Base-by-base conservation (phyloP, 2,329 filamentous ascomycete species). In the Pseudogymnoascus sp. region DNA sequence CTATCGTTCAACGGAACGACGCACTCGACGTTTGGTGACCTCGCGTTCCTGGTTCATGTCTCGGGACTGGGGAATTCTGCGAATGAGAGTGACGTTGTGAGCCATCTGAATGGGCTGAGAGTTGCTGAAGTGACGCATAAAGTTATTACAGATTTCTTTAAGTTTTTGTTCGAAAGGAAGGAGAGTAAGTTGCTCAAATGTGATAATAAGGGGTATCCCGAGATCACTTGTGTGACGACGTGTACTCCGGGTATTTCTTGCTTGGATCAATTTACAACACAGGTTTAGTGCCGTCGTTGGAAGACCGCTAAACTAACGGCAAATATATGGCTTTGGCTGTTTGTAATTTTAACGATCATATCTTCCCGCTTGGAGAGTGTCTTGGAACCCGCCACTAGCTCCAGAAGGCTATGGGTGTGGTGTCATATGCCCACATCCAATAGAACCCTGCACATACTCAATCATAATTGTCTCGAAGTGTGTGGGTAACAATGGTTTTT, bases 21-120 rank as follows among this genome's bases (percentile, higher is more conserved):
- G 5, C 74, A 76, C 64, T 65, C 66, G 5, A 70, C 68, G 10
- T 75, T 69, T 61, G 65, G 65, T 5, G 74, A 76, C 62, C 65
- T 69, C 9, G 64, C 68, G 6, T 39, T 67, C 10, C 59, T 74
- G 37, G 67, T 67, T 7, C 66, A 71, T 35, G 39, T 69, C 4
- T 62, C 68, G 13, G 69, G 67, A 9, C 59, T 61, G 8, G 40
- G 13, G 10, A 58, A 7, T 63, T 66, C 24, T 44, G 61, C 64
- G 11, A 33, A 68, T 10, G 61, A 67, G 21, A 62, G 67, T 3
- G 11, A 62, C 5, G 21, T 69, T 13, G 62, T 72, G 50, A 72
- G 73, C 1, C 66, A 64, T 13, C 67, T 72, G 40, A 63, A 67
- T 21, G 71, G 71, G 7, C 44, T 58, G 1, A 66, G 71, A 59